Evolutionary conservation across 2,329 filamentous ascomycete genomes (phyloP), one percentile per base, ranked within the genome.

Genomic region (Westerdykella ornata): DNA sequence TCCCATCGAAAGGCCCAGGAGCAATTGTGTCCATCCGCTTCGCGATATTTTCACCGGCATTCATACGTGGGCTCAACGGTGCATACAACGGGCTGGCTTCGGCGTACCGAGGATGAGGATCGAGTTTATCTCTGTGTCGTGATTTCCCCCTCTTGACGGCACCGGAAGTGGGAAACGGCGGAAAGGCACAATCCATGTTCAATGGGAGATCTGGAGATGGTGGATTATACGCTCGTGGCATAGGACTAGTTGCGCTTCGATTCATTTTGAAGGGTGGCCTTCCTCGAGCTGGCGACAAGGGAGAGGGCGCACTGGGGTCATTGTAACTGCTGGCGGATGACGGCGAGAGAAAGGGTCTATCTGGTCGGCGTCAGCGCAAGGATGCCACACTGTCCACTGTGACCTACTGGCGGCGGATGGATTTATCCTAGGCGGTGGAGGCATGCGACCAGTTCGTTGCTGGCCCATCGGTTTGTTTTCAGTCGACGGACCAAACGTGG

Each of bases 1-100:
- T 50, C 35, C 72, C 61, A 48, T 80, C 78, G 52, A 86, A 85
- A 0, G 82, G 82, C 0, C 80, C 82, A 1, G 82, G 78, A 1
- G 78, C 73, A 54, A 85, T 82, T 7, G 69, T 74, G 50, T 85
- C 76, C 72, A 85, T 78, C 38, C 79, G 75, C 47, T 77, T 73
- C 51, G 84, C 55, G 19, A 86, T 36, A 39, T 63, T 70, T 37
- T 62, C 67, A 43, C 64, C 66, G 14, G 59, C 67, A 49, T 64
- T 63, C 1, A 56, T 57, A 26, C 60, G 62, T 18, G 77, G 76
- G 47, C 72, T 80, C 15, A 70, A 61, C 3, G 74, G 69, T 16
- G 72, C 72, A 53, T 72, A 73, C 3, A 60, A 48, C 12, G 64
- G 59, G 38, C 56, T 60, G 13, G 62, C 53, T 41, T 60, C 53